Evolutionary conservation across 2,329 filamentous ascomycete genomes (phyloP).

Genomic region (Diaporthe vexans): DNA sequence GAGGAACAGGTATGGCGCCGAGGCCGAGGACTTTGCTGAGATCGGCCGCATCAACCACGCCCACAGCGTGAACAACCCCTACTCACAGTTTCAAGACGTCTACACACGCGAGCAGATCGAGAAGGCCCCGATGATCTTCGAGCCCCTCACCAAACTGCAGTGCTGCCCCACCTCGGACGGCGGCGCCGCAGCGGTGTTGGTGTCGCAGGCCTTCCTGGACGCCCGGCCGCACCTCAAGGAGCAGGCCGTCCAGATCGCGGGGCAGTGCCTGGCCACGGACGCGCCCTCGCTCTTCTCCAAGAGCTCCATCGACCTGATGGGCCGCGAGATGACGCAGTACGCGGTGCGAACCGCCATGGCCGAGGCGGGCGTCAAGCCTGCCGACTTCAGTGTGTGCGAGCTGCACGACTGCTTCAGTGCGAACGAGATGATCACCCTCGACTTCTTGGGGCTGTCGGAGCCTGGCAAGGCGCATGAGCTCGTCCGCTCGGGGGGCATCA

Average conservation of each 20-base stretch:
- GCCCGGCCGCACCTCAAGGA: conserved; percentile 84
- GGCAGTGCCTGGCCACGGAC: conserved; percentile 90
- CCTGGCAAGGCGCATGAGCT: conserved; percentile 92
- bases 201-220: conserved; percentile 90
- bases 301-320: conserved; percentile 89
- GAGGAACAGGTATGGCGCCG: conserved; percentile 80
- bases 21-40: conserved; percentile 89
- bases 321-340: conserved; percentile 84
- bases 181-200: conserved; percentile 87
- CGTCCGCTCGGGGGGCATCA: conserved; percentile 89
- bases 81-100: conserved; percentile 96
- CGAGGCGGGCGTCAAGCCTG: conserved; percentile 78
- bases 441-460: conserved; percentile 84
- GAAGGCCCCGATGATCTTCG: conserved; percentile 81
- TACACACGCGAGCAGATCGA: conserved; percentile 90
- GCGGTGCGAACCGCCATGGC: conserved; percentile 79
- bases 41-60: conserved; percentile 94
- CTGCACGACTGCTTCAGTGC: conserved; percentile 97
- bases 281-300: conserved; percentile 82
- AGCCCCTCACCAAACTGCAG: conserved; percentile 95
- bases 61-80: conserved; percentile 92
- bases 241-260: conserved; percentile 90
- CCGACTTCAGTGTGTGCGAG: conserved; percentile 87
- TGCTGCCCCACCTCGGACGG: conserved; percentile 98
- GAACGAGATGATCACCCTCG: conserved; percentile 93